phyloP scores from a whole-genome alignment of 305 asterid species.

The Fraxinus sp. region DNA sequence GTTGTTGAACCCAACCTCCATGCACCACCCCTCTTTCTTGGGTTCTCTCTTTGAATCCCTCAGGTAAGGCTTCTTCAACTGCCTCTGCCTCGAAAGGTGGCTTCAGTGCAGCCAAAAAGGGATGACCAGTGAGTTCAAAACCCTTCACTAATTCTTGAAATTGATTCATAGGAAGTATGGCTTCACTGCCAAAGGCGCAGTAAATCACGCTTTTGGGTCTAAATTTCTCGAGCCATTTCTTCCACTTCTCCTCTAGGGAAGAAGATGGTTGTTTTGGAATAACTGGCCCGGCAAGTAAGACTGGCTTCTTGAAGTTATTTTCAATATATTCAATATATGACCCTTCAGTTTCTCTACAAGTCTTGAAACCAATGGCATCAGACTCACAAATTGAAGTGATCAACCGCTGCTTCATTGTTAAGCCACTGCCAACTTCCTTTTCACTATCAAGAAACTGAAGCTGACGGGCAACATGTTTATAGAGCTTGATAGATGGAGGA shows the following conservation, averaged over 20 bases:
- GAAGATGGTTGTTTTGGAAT: constrained; percentile 43
- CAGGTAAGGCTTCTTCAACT: constrained; percentile 58
- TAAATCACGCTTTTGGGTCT: constrained; percentile 41
- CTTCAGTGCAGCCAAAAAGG: constrained; percentile 55
- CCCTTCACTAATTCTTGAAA: constrained; percentile 68
- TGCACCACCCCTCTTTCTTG: neutral
- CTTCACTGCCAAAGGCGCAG: constrained; percentile 73
- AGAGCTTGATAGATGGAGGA: constrained; percentile 43
- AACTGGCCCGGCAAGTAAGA: constrained; percentile 57
- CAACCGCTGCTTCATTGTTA: constrained; percentile 43
- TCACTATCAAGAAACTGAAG: constrained; percentile 29
- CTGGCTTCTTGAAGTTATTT: constrained; percentile 43
- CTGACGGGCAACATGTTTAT: constrained; percentile 42
- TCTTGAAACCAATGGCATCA: constrained; percentile 57
- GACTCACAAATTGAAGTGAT: constrained; percentile 36
- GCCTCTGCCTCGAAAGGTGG: constrained; percentile 40
- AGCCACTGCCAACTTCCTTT: constrained; percentile 26
- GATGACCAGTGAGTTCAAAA: constrained; percentile 55
- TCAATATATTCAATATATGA: constrained; percentile 39
- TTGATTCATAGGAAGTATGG: constrained; percentile 40
- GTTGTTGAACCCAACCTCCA: constrained; percentile 73
- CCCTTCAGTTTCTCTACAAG: constrained; percentile 63
- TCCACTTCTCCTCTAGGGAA: constrained; percentile 40
- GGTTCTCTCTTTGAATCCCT: constrained; percentile 32
- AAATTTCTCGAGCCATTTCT: constrained; percentile 43